These are phyloP conservation scores for Eucalyptus albens DNA, from an alignment of 345 rosid species.

Conservation along the genomic window DNA sequence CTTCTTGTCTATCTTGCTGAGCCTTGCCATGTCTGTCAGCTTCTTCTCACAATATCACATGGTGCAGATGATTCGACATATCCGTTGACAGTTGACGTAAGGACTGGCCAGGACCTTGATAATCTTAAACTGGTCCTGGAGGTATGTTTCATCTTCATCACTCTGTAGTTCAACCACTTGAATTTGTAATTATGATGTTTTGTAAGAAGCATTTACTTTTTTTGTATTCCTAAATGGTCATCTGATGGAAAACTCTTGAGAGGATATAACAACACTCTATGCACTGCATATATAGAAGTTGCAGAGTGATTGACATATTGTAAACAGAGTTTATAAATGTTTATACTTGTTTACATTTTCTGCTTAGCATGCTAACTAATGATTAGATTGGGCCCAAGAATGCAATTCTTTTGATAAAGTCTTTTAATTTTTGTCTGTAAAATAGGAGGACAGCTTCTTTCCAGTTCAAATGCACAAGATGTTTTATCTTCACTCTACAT, in stretches of 20 bases:
- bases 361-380: not conserved
- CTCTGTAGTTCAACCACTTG: not conserved
- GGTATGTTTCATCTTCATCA: conserved; percentile 18
- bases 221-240: not conserved
- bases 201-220: not conserved
- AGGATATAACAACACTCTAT: not conserved
- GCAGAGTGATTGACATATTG: not conserved
- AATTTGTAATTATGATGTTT: not conserved
- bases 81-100: conserved; percentile 82
- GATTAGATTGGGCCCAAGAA: not conserved
- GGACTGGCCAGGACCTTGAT: conserved; percentile 73
- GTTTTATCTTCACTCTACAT: not conserved
- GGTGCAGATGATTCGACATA: conserved; percentile 88
- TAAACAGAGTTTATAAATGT: not conserved
- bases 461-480: not conserved
- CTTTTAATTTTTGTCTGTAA: not conserved
- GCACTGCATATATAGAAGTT: not conserved
- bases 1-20: conserved; percentile 80
- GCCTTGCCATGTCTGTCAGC: conserved; percentile 96
- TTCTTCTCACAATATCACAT: conserved; percentile 74
- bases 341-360: not conserved
- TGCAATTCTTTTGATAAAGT: not conserved
- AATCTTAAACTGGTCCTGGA: conserved; percentile 79
- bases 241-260: not conserved
- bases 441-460: not conserved